Percentiles rank a stretch among this genome's conserved stretches.
Conservation (phyloP, 768 basidiomycete species). For the Termitomyces sp. region DNA sequence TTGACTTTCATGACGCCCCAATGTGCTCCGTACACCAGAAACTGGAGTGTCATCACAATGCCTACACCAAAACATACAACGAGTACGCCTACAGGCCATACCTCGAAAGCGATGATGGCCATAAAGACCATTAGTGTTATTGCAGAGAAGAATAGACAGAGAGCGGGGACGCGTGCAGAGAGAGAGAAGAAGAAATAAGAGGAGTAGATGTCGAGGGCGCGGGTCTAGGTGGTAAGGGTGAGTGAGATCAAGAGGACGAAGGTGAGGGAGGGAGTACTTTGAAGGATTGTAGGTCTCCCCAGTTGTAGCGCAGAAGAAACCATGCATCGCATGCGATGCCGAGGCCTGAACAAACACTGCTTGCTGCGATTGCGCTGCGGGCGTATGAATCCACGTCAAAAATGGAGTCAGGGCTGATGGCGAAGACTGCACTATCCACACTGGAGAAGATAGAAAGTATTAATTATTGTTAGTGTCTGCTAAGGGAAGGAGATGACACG, state of each 20-base stretch:
- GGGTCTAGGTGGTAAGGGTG: constrained; percentile 21
- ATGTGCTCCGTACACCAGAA: constrained; percentile 48
- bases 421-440: constrained; percentile 55
- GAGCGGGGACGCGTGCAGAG: constrained; percentile 54
- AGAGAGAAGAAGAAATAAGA: constrained; percentile 67
- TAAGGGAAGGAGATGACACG: constrained; percentile 9
- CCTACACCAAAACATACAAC: constrained; percentile 55
- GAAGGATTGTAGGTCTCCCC: constrained; percentile 45
- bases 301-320: constrained; percentile 60
- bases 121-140: constrained; percentile 57
- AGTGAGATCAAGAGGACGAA: neutral
- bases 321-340: constrained; percentile 60
- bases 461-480: neutral
- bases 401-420: constrained; percentile 47
- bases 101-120: constrained; percentile 51
- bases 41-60: constrained; percentile 56
- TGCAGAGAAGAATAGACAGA: constrained; percentile 54
- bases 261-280: constrained; percentile 27
- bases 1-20: neutral
- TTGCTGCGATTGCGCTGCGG: constrained; percentile 46
- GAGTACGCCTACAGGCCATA: constrained; percentile 59
- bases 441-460: constrained; percentile 13
- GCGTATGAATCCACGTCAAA: constrained; percentile 46
- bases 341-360: constrained; percentile 55
- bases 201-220: constrained; percentile 51